phyloP scores from a whole-genome alignment of 106 monocot species.

The Dendrobium chrysotoxum region DNA sequence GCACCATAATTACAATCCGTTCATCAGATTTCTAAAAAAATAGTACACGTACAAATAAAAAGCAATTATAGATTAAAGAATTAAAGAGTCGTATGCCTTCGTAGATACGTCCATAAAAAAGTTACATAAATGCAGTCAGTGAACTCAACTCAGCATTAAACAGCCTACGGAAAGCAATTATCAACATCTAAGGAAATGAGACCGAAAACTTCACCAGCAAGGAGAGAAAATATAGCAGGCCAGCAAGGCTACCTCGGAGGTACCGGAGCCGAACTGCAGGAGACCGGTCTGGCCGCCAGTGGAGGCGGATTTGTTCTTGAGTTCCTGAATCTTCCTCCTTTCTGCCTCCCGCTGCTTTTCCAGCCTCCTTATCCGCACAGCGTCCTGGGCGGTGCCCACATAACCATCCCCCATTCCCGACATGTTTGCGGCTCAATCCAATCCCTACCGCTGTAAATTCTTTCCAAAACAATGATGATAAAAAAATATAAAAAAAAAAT shows the following conservation, averaged over 20 bases:
- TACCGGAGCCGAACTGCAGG: slow-evolving; percentile 98
- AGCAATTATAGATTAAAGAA: background rate
- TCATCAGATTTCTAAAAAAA: background rate
- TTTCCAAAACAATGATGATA: too few species aligned
- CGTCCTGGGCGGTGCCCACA: slow-evolving; percentile 95
- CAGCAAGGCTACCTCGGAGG: slow-evolving; percentile 60
- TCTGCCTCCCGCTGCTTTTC: slow-evolving; percentile 99
- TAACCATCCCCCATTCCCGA: slow-evolving; percentile 98
- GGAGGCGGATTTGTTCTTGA: slow-evolving; percentile 86
- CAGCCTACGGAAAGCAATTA: background rate
- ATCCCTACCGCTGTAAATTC: too few species aligned
- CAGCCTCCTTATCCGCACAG: slow-evolving; percentile 85
- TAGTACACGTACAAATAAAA: background rate
- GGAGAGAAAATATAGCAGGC: background rate
- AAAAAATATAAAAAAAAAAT: too few species aligned
- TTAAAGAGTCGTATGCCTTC: background rate
- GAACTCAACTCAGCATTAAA: slow-evolving; percentile 1
- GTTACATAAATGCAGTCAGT: background rate
- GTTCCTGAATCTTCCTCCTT: slow-evolving; percentile 86
- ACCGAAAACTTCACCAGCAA: background rate
- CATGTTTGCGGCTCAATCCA: slow-evolving; percentile 26
- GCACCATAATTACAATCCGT: background rate
- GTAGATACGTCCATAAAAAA: background rate
- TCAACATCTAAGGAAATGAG: background rate
- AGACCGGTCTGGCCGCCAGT: slow-evolving; percentile 73